Percentiles rank a stretch among this genome's conserved stretches.
Evolutionary conservation across 1,139 yeast species (phyloP).

Genomic region (Candida sojae): DNA sequence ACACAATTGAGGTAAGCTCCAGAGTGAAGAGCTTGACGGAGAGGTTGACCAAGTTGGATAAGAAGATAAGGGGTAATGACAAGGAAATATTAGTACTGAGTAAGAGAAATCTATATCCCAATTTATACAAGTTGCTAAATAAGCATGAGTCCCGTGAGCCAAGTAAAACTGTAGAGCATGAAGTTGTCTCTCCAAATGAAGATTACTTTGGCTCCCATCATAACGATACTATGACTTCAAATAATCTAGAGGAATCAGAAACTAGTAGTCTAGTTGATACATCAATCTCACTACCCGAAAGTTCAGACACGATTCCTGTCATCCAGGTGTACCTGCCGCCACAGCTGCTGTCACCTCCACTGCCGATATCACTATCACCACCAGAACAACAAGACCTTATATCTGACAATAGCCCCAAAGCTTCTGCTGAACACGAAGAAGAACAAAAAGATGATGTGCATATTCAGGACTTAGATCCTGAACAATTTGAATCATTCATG

Average conservation of each 20-base stretch:
- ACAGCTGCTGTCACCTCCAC: background rate
- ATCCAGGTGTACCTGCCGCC: background rate
- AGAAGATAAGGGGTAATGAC: slow-evolving; percentile 7
- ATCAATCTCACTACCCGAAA: background rate
- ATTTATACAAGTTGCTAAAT: slow-evolving; percentile 9
- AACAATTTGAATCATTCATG: slow-evolving; percentile 39
- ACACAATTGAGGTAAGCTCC: slow-evolving; percentile 15
- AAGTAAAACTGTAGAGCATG: background rate
- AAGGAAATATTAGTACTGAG: slow-evolving; percentile 6
- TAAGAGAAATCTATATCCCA: slow-evolving; percentile 12
- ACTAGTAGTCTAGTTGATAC: background rate
- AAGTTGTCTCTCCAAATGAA: slow-evolving; percentile 4
- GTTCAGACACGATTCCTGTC: background rate
- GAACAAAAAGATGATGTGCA: background rate
- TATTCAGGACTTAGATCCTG: slow-evolving; percentile 23
- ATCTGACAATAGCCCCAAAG: background rate
- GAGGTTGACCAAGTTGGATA: slow-evolving; percentile 12
- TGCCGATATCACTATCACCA: background rate
- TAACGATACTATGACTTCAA: background rate
- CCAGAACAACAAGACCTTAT: no score
- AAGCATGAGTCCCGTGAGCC: background rate
- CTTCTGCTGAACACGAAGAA: background rate
- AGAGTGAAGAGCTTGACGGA: slow-evolving; percentile 14
- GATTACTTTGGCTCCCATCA: slow-evolving; percentile 6
- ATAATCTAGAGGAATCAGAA: background rate